A percentile compares a stretch with the other conserved stretches of the same genome.
Conservation (phyloP, 371 early-diverging fungal genomes). For the Mucor circinelloides region DNA sequence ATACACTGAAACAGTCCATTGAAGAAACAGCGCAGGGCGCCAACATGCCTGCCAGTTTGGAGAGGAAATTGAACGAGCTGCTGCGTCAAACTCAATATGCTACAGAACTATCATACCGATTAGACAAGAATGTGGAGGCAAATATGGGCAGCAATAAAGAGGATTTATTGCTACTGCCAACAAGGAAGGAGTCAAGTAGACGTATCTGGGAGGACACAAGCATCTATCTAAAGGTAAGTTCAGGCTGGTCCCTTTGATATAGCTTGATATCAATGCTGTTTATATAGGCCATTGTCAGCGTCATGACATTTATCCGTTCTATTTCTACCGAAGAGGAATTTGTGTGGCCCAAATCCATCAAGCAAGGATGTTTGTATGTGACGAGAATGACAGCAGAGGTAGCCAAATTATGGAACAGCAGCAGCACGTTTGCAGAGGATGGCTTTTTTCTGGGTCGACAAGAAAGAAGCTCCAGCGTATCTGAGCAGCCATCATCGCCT, state of each 20-base stretch:
- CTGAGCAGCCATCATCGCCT: conserved; percentile 4
- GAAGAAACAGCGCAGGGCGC: conserved; percentile 20
- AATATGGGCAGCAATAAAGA: conserved; percentile 21
- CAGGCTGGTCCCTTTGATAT: no score
- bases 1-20: conserved; percentile 33
- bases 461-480: conserved; percentile 20
- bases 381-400: conserved; percentile 55
- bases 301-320: conserved; percentile 43
- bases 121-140: conserved; percentile 32
- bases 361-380: conserved; percentile 50
- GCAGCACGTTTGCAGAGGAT: conserved; percentile 42
- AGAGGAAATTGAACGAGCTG: conserved; percentile 28
- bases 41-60: conserved; percentile 14
- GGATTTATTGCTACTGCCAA: conserved; percentile 1
- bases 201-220: conserved; percentile 48
- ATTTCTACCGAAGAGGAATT: conserved; percentile 50
- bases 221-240: conserved; percentile 43
- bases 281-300: conserved; percentile 40
- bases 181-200: conserved; percentile 21
- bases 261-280: neutral
- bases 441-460: conserved; percentile 29
- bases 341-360: conserved; percentile 44
- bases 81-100: conserved; percentile 28
- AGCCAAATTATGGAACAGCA: conserved; percentile 48
- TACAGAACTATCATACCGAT: conserved; percentile 25